Evolutionary conservation across 2,329 filamentous ascomycete genomes (phyloP), one percentile per base, ranked within the genome.

Genomic region (Fusarium domesticum): DNA sequence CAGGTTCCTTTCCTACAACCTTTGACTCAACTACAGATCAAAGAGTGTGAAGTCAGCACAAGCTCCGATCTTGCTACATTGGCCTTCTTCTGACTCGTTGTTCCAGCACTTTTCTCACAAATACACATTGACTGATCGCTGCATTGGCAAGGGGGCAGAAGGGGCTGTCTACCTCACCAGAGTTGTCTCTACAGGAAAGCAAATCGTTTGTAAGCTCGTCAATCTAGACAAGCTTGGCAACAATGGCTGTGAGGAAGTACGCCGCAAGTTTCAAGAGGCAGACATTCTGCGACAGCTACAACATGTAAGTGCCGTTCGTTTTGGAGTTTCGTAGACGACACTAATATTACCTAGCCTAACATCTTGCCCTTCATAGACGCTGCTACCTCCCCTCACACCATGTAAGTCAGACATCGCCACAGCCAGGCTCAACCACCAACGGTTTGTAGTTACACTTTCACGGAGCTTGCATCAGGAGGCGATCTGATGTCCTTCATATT

Each of bases 161-260:
- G 69, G 62, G 12, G 49, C 57, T 14, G 67, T 71, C 11, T 67
- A 65, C 37, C 54, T 71, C 6, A 65, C 69, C 6, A 60, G 74
- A 3, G 73, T 86, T 14, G 61, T 68, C 18, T 62, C 62, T 6
- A 78, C 75, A 0, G 70, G 73, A 30, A 73, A 72, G 43, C 85
- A 89, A 56, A 52, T 87, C 16, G 84, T 83, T 10, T 89, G 85
- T 69, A 89, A 89, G 56, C 64, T 87, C 7, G 69, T 87, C 39
- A 69, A 78, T 41, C 57, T 85, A 2, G 67, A 69, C 23, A 53
- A 52, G 6, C 39, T 66, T 5, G 58, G 41, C 35, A 59, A 50
- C 42, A 58, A 55, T n/a, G 45, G 44, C 20, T 53, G 50, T n/a
- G 56, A 57, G 31, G 55, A 64, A 4, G 52, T 68, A 6, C 61